Base-by-base conservation (phyloP, 2,329 filamentous ascomycete genomes). In the Colletotrichum plurivorum region DNA sequence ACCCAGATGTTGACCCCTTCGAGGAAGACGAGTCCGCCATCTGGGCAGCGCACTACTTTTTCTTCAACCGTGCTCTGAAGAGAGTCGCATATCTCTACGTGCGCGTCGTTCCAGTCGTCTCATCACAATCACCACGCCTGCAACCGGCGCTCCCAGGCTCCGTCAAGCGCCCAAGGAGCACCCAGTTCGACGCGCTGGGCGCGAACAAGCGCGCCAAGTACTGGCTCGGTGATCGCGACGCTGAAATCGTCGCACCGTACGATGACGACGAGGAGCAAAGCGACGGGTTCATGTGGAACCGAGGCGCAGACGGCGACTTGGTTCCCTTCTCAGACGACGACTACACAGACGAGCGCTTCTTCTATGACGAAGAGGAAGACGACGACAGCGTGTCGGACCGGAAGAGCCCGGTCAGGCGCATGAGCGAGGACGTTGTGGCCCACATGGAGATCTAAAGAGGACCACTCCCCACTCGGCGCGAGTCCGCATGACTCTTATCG, bases 41-140 rank as follows among this genome's bases (percentile, higher is more conserved):
- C 71, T 99, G 95, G 95, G 94, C 93, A 57, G 87, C 95, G 71
- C 95, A 98, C 79, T 98, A 97, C 81, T 97, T 99, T 84, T 97
- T 98, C 80, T 98, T 98, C 87, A 98, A 97, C 85, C 95, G 95
- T 76, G 86, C 91, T 27, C 88, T 92, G 77, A 98, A 98, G 84
- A 90, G 96, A 49, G 95, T 99, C 18, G 95, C 94, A 70, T 99
- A 99, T 78, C 84, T 99, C 53, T 97, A 98, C 76, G 89, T 98
- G 53, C 92, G 95, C 70, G 95, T 94, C n/a, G 89, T 98, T 53
- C 95, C 89, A 67, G 92, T 92, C 73, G 90, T 93, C 76, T 93
- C 85, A 72, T 86, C 86, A 3, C 90, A 86, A 78, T 60, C 77
- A 15, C 79, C 63, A 70, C 75, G 31, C 65, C 77, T 65, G 61